These are phyloP conservation scores for Kuraishia ogatae DNA, from an alignment of 805 yeast genomes.

Conservation along the genomic window DNA sequence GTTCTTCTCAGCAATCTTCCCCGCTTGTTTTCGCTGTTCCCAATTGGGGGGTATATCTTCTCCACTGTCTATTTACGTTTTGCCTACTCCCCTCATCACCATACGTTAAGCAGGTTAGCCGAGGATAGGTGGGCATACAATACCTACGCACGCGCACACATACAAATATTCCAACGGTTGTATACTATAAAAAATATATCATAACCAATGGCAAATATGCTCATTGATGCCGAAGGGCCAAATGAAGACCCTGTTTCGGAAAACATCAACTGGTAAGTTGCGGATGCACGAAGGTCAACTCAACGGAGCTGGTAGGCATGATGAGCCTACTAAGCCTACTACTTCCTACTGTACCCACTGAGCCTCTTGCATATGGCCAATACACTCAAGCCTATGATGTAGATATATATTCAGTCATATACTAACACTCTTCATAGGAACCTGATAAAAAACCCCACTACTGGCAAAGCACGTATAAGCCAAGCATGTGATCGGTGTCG, in stretches of 20 bases:
- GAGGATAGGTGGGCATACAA: not conserved
- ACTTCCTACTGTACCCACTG: too few relatives aligned
- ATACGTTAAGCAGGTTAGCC: not conserved
- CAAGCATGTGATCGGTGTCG: slow-evolving; percentile 83
- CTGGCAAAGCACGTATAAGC: slow-evolving; percentile 42
- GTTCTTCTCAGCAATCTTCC: not conserved
- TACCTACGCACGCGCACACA: not conserved
- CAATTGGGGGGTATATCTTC: not conserved
- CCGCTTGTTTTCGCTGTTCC: not conserved
- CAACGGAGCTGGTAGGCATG: too few relatives aligned
- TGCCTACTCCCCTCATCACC: not conserved
- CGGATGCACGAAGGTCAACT: too few relatives aligned
- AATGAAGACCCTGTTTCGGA: not conserved
- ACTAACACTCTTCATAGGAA: slow-evolving; percentile 3
- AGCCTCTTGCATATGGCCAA: too few relatives aligned
- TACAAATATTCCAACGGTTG: not conserved
- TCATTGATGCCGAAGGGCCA: not conserved
- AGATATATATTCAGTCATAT: too few relatives aligned
- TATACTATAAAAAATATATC: too few relatives aligned
- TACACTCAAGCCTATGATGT: too few relatives aligned
- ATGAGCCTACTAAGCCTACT: too few relatives aligned
- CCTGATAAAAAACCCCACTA: slow-evolving; percentile 24
- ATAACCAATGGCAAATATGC: not conserved
- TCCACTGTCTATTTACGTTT: not conserved
- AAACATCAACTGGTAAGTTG: not conserved